Evolutionary conservation across 2,329 filamentous ascomycete species (phyloP), one percentile per base, ranked within the genome.

Genomic region (Aspergillus texensis): DNA sequence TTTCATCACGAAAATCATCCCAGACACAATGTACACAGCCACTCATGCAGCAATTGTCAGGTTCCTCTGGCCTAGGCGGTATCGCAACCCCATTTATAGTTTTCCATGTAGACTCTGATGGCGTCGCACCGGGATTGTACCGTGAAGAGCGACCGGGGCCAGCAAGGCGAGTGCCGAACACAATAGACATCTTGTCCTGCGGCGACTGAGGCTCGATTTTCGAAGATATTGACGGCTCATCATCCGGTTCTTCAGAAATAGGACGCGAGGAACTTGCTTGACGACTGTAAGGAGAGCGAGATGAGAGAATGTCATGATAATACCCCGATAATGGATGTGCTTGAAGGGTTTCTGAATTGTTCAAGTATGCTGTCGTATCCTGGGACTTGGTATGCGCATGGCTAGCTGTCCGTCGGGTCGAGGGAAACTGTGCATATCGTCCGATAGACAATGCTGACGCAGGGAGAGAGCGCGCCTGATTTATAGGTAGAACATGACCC

Each of bases 21-120:
- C 94, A 98, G 3, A 98, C 95, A 77, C 95, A 99, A 77, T 98
- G 94, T 56, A 97, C 94, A 76, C 95, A 99, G 3, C 95, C 95
- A 74, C 92, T 95, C 95, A 99, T 99, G 80, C 95, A 99, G 84
- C 95, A 99, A 75, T 99, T 97, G 73, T 98, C 95, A 4, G 95
- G 95, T 79, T 99, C 94, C 55, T 88, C 85, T 1, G 95, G 95
- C 55, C 87, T 86, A 0, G 93, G 94, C 2, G 95, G 95, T 5
- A 98, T 90, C 21, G 88, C 79, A 1, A 98, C 86, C 4, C 94
- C 94, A 1, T 91, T 93, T 61, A 97, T 83, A 1, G 77, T 80
- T 61, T 74, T 77, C 64, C 88, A 82, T 10, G 82, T 86, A 57
- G 88, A 88, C 65, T 86, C 83, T 16, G 84, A 81, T 14, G 87